These are phyloP conservation scores for Komagataella populi DNA, from an alignment of 805 yeast species.

Conservation along the genomic window DNA sequence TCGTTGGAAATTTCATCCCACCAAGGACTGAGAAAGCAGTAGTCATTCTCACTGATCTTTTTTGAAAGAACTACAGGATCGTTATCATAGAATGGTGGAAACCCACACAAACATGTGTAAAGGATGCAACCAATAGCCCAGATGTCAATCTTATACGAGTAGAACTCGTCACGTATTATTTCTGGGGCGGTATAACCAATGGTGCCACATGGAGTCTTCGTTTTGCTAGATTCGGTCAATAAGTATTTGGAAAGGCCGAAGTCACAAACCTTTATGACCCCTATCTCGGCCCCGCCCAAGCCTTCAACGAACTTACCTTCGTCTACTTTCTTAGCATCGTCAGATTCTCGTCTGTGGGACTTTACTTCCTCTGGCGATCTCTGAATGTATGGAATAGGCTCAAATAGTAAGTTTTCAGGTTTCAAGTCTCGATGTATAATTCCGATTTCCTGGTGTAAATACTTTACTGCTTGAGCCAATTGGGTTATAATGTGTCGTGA, in stretches of 20 bases:
- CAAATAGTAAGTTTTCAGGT: constrained; percentile 64
- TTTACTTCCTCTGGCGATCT: constrained; percentile 25
- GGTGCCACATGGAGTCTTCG: constrained; percentile 67
- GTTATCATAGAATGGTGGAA: constrained; percentile 68
- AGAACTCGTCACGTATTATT: constrained; percentile 43
- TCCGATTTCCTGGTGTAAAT: constrained; percentile 58
- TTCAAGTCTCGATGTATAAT: constrained; percentile 73
- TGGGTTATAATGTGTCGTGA: constrained; percentile 63
- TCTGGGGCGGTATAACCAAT: constrained; percentile 71
- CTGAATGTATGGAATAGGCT: constrained; percentile 34
- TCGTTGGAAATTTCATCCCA: constrained; percentile 72
- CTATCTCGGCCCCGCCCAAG: constrained; percentile 53
- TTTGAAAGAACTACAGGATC: constrained; percentile 46
- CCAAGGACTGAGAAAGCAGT: constrained; percentile 71
- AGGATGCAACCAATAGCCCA: constrained; percentile 67
- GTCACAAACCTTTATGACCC: constrained; percentile 52
- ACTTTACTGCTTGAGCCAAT: constrained; percentile 55
- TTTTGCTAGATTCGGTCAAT: constrained; percentile 22
- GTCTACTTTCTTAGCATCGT: constrained; percentile 45
- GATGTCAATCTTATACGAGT: constrained; percentile 56
- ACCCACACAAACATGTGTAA: constrained; percentile 57
- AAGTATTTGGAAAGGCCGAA: constrained; percentile 56
- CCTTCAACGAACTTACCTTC: constrained; percentile 43
- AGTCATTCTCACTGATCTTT: constrained; percentile 62
- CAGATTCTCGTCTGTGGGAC: constrained; percentile 35